Evolutionary conservation across 1,284 basidiomycete species (phyloP), one percentile per base, ranked within the genome.

Genomic region (Malassezia slooffiae): DNA sequence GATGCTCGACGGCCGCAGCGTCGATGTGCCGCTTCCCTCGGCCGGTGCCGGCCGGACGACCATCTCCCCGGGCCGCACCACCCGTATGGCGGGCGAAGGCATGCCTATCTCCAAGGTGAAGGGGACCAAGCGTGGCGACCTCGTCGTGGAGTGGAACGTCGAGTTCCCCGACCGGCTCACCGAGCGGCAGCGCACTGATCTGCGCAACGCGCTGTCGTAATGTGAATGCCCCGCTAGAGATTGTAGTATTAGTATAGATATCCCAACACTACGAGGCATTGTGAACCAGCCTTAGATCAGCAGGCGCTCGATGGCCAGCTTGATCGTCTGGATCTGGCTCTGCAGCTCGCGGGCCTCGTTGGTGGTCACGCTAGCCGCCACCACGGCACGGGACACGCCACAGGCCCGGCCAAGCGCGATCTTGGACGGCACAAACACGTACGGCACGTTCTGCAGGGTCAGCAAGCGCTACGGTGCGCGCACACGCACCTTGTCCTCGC

Each of bases 321-420:
- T 96, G 72, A 93, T 78, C 45, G 81, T 83, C 67, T 78, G 77
- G 66, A 97, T 93, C 75, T 95, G 88, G 69, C 81, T 82, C 56
- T 81, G 79, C 35, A 97, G 76, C 73, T 97, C 90, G 67, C 83
- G 80, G 34, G 86, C 83, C 74, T 97, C 91, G 67, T 89, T 91
- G 50, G 89, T 96, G 20, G 88, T 96, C 52, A 97, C 82, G 60
- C 84, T 89, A 36, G 83, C 86, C 52, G 91, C 81, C 54, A 99
- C 96, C 58, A 97, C 93, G 28, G 91, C 85, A 52, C 93, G 76
- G 31, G 86, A 83, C 38, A 99, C 91, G 54, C 90, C 88, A 73
- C 91, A 97, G 30, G 91, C 91, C 45, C 91, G 80, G 36, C 91
- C 93, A 27, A 97, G 77, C 15, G 91, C 90, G 47, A 86, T 86